Base-by-base conservation (phyloP, 2,329 filamentous ascomycete species). In the Calonectria pauciramosa region DNA sequence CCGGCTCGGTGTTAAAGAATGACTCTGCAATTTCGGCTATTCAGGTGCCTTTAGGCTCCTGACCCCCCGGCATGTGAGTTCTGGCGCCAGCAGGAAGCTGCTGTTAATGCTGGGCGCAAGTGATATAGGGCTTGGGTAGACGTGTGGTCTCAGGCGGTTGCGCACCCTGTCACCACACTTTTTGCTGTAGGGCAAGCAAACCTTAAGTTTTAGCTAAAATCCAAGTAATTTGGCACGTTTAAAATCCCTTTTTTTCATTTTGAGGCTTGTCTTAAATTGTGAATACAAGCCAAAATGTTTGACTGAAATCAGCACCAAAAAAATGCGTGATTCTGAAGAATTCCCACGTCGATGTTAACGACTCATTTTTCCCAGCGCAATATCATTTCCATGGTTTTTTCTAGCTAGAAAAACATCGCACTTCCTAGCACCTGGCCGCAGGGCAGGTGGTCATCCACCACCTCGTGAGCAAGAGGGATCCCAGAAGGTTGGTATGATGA, bases 21-120 rank as follows among this genome's bases (percentile, higher is more conserved):
- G 56, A 70, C 56, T 32, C 30, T 54, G 68, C 56, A 64, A 70
- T 70, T 70, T 70, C 68, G 28, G 32, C 51, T 56, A 54, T 68
- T 68, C 64, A 41, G 56, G 56, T 30, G 56, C 36, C 9, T 63
- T 63, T 63, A 63, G 56, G 56, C 56, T 63, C 56, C 56, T 63
- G 56, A 63, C 38, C 56, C 54, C 56, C 34, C 47, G 13, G 41
- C 60, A 65, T 65, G 60, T 65, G 60, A 65, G 41, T n/a, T 49
- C 38, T 23, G 41, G 56, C 23, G n/a, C 34, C 56, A 28, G 56
- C 34, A 41, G 23, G 38, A 41, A 14, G 56, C 23, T n/a, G 56
- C 56, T 41, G 13, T 36, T 63, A 63, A 30, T 41, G 56, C 16
- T 13, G 14, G 23, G 34, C 13, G 14, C 26, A 23, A 28, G 38